Percentiles rank a stretch among this genome's conserved stretches.
Conservation (phyloP, 768 basidiomycete species). For the Dacryopinax spathularia region DNA sequence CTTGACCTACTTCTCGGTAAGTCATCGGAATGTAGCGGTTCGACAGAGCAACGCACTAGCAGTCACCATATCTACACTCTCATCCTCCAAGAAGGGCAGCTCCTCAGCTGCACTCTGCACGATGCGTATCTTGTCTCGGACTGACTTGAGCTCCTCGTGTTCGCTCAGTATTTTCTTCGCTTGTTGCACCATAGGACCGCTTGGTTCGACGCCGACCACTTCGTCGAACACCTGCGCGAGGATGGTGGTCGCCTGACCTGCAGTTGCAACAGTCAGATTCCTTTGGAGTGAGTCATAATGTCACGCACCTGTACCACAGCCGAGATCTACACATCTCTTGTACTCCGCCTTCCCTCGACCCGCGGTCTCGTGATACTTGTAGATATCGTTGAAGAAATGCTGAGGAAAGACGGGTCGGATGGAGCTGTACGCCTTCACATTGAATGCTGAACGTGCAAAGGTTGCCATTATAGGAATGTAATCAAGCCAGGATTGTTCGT, state of each 20-base stretch:
- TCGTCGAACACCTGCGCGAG: slow-evolving; percentile 38
- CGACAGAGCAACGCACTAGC: slow-evolving; percentile 34
- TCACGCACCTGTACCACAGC: slow-evolving; percentile 65
- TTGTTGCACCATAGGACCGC: slow-evolving; percentile 49
- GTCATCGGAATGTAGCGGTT: neutral
- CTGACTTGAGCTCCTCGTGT: slow-evolving; percentile 1
- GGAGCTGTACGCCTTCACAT: slow-evolving; percentile 50
- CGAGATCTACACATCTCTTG: slow-evolving; percentile 55
- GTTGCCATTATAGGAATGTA: slow-evolving; percentile 43
- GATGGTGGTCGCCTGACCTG: slow-evolving; percentile 56
- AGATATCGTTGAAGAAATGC: slow-evolving; percentile 47
- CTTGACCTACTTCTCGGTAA: slow-evolving; percentile 40
- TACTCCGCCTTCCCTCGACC: slow-evolving; percentile 27
- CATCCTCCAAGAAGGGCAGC: slow-evolving; percentile 34
- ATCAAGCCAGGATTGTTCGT: neutral
- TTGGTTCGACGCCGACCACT: slow-evolving; percentile 66
- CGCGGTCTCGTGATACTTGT: slow-evolving; percentile 37
- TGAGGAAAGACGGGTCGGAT: slow-evolving; percentile 61
- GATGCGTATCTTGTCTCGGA: slow-evolving; percentile 19
- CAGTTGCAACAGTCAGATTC: neutral
- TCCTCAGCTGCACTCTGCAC: slow-evolving; percentile 39
- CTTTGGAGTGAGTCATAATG: slow-evolving; percentile 9
- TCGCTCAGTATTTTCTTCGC: slow-evolving; percentile 25
- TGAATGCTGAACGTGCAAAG: slow-evolving; percentile 57
- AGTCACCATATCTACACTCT: slow-evolving; percentile 50